Base-by-base conservation (phyloP, 2,329 filamentous ascomycete genomes). In the Thelonectria rubi region DNA sequence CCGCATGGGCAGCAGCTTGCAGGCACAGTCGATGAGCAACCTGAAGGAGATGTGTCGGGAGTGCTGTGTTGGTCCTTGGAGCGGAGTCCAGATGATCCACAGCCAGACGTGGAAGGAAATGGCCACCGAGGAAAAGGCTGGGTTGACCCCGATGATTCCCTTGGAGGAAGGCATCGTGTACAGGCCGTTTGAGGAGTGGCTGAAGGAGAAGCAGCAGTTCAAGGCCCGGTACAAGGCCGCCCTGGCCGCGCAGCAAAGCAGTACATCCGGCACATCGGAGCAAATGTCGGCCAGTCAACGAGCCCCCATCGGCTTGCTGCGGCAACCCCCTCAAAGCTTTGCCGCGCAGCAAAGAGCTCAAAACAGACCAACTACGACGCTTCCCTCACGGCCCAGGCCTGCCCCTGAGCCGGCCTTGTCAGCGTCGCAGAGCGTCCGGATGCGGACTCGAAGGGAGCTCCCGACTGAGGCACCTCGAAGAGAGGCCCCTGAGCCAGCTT, bases 91-190 rank as follows among this genome's bases (percentile, higher is more conserved):
- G 64, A 73, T 82, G 24, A 75, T 82, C 2, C 81, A 84, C 68
- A 84, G 83, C 43, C 83, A 85, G 53, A 85, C 86, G 1, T 90
- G 88, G 83, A 85, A 86, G 69, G 88, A 90, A 71, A 86, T 89
- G 75, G 86, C 86, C 1, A 82, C 86, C n/a, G 88, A 90, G 74
- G 88, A 90, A 72, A 86, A 89, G 74, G 84, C 85, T 42, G 86
- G 87, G 1, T 76, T 90, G 55, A 90, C 87, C 0, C 88, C 87
- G 0, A 79, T 81, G 65, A 88, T 90, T 59, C 88, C 88, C 2
- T 77, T 90, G 20, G 82, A 83, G 2, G 84, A 87, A 58, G 83
- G 85, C 43, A 79, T 89, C 51, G 87, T 90, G 12, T 90, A 90
- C 71, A 79, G 86, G 20, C 87, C 87, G 1, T 90, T 87, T 63